phyloP scores from a whole-genome alignment of 495 filamentous ascomycete species.

The Aspergillus saccharolyticus region DNA sequence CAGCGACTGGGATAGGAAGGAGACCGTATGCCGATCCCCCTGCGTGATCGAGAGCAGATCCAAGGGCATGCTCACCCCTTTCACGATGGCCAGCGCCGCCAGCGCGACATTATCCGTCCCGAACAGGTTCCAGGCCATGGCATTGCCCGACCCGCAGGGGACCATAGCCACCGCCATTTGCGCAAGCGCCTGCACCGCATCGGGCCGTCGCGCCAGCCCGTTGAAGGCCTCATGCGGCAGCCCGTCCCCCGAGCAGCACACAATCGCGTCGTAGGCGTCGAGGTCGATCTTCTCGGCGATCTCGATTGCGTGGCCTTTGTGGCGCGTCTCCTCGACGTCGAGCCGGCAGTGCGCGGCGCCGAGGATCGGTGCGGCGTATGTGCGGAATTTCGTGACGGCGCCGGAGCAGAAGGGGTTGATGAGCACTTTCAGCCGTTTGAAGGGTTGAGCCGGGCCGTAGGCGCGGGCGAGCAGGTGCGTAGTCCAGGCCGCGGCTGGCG shows the following conservation, averaged over 20 bases:
- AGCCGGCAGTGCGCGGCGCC: slow-evolving; percentile 73
- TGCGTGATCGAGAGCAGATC: slow-evolving; percentile 89
- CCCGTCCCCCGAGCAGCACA: slow-evolving; percentile 90
- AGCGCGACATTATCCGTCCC: slow-evolving; percentile 72
- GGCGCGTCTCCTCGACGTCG: slow-evolving; percentile 70
- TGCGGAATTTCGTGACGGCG: slow-evolving; percentile 67
- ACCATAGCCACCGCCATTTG: slow-evolving; percentile 85
- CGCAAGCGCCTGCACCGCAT: slow-evolving; percentile 67
- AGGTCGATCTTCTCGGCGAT: slow-evolving; percentile 74
- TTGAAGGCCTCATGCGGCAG: slow-evolving; percentile 94
- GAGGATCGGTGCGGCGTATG: slow-evolving; percentile 75
- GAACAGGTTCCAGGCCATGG: slow-evolving; percentile 84
- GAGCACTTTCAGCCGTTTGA: slow-evolving; percentile 79
- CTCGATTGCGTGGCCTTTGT: slow-evolving; percentile 71
- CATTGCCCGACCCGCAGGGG: slow-evolving; percentile 91
- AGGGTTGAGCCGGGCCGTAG: slow-evolving; percentile 63
- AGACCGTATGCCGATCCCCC: slow-evolving; percentile 62
- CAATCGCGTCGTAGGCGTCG: slow-evolving; percentile 72
- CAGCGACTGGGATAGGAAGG: slow-evolving; percentile 86
- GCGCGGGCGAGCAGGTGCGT: slow-evolving; percentile 58
- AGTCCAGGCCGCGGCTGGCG: slow-evolving; percentile 53
- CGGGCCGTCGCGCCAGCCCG: slow-evolving; percentile 68
- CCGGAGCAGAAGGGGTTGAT: slow-evolving; percentile 86
- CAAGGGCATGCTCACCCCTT: slow-evolving; percentile 73
- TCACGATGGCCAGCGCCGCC: slow-evolving; percentile 76